Conservation (phyloP, 164 flowering plant species). For the Nymphaea thermarum region DNA sequence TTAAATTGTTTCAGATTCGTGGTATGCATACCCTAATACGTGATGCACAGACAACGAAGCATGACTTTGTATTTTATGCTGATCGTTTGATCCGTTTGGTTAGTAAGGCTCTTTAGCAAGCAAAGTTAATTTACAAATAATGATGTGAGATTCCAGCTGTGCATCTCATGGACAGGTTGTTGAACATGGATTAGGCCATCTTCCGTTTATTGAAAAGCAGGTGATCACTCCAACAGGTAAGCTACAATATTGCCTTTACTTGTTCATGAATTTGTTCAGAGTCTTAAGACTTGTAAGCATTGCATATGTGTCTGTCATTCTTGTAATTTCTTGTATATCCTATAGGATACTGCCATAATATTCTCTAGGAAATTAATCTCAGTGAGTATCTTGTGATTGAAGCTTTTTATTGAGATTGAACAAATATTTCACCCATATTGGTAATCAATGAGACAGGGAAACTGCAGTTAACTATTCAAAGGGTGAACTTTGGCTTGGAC, state of each 20-base stretch:
- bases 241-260: constrained; percentile 6
- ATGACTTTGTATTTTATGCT: constrained; percentile 94
- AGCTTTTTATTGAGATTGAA: no score
- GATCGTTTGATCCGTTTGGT: constrained; percentile 96
- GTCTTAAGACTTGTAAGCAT: no score
- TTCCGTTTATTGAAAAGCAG: constrained; percentile 96
- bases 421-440: no score
- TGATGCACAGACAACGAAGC: constrained; percentile 81
- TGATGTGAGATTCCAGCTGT: constrained; percentile 1
- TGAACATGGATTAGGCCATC: constrained; percentile 99
- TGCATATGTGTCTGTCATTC: background rate
- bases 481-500: no score
- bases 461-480: no score
- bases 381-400: no score
- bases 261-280: no score
- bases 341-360: no score
- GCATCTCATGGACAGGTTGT: constrained; percentile 49
- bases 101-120: constrained; percentile 9
- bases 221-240: constrained; percentile 96
- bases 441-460: no score
- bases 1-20: constrained; percentile 54
- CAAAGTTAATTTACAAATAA: background rate
- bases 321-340: background rate
- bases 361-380: no score
- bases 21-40: constrained; percentile 99